These are phyloP conservation scores for Exserohilum turcica DNA, from an alignment of 2,329 filamentous ascomycete genomes.

Conservation along the genomic window DNA sequence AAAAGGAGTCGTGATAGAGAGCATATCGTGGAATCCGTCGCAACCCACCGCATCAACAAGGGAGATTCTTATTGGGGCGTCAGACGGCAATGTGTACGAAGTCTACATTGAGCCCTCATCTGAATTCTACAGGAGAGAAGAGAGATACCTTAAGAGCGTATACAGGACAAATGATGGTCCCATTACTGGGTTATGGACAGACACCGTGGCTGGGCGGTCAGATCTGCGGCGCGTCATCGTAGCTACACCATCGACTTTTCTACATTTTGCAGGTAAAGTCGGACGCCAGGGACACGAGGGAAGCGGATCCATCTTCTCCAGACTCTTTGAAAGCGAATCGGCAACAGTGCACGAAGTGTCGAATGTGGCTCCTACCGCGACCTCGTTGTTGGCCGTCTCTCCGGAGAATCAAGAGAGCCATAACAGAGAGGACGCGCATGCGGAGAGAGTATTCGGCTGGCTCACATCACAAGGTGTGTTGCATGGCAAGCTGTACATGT, in stretches of 20 bases:
- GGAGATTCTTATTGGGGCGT: constrained; percentile 88
- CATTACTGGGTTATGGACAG: constrained; percentile 84
- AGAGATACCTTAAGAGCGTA: constrained; percentile 84
- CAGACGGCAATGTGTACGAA: constrained; percentile 96
- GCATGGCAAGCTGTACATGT: constrained; percentile 76
- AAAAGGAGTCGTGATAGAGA: constrained; percentile 85
- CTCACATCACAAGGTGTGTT: constrained; percentile 84
- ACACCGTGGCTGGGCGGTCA: constrained; percentile 68
- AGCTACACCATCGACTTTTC: constrained; percentile 75
- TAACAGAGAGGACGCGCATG: constrained; percentile 58
- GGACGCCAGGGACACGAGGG: constrained; percentile 76
- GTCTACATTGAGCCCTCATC: constrained; percentile 91
- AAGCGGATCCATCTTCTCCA: constrained; percentile 82
- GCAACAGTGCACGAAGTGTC: constrained; percentile 76
- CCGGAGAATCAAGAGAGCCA: constrained; percentile 67
- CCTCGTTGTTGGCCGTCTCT: constrained; percentile 74
- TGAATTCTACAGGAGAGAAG: constrained; percentile 94
- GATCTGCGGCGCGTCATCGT: constrained; percentile 80
- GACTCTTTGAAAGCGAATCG: constrained; percentile 84
- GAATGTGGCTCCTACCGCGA: constrained; percentile 61
- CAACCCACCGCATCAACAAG: constrained; percentile 90
- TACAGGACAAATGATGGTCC: constrained; percentile 83
- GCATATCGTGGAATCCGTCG: constrained; percentile 92
- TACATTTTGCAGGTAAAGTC: constrained; percentile 80
- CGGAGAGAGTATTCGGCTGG: constrained; percentile 86